phyloP scores from a whole-genome alignment of 192 early-diverging fungal genomes.

The Kappamyces sp. region DNA sequence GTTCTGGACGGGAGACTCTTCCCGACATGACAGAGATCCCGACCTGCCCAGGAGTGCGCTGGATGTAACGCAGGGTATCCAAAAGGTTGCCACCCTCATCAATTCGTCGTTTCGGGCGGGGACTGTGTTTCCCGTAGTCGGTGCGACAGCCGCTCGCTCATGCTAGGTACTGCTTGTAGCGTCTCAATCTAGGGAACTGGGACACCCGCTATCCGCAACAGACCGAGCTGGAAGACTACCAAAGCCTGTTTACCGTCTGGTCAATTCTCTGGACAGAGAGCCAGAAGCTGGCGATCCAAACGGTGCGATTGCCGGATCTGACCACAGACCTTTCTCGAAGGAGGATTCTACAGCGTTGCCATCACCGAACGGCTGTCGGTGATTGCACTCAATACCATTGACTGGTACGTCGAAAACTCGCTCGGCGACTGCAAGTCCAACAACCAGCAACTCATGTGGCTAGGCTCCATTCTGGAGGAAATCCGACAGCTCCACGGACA shows the following conservation, averaged over 20 bases:
- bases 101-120: slow-evolving; percentile 14
- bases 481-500: slow-evolving; percentile 12
- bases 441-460: slow-evolving; percentile 38
- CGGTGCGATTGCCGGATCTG: too few relatives aligned
- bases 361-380: neutral
- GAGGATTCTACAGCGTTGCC: neutral
- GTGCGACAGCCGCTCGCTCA: too few relatives aligned
- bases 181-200: slow-evolving; percentile 19
- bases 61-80: slow-evolving; percentile 28
- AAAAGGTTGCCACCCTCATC: slow-evolving; percentile 21
- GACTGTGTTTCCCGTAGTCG: too few relatives aligned
- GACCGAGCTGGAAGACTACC: slow-evolving; percentile 13
- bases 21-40: slow-evolving; percentile 42
- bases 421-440: slow-evolving; percentile 16
- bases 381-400: slow-evolving; percentile 9
- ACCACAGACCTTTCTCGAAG: neutral
- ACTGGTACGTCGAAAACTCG: slow-evolving; percentile 9
- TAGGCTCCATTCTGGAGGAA: slow-evolving; percentile 18
- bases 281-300: too few relatives aligned
- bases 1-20: slow-evolving; percentile 43
- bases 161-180: neutral
- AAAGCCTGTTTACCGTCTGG: too few relatives aligned
- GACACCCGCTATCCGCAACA: slow-evolving; percentile 43
- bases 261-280: too few relatives aligned
- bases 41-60: slow-evolving; percentile 13